Conservation (phyloP, 306 rosid species). For the Gleditsia sinensis region DNA sequence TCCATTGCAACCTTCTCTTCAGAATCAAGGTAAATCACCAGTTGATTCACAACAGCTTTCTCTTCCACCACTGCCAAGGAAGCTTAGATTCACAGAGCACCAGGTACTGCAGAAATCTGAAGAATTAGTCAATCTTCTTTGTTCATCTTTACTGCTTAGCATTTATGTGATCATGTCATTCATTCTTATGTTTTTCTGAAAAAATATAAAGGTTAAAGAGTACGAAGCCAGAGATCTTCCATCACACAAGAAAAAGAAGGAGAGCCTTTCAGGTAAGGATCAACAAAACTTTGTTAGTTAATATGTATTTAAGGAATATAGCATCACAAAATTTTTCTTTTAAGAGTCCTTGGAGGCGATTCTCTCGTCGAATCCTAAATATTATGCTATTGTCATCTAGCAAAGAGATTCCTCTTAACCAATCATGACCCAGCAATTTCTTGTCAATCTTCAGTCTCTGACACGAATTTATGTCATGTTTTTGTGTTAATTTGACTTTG, state of each 20-base stretch:
- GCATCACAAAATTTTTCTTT: too few species aligned
- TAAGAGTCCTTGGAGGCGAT: too few species aligned
- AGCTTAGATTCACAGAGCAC: slow-evolving; percentile 48
- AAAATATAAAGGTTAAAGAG: slow-evolving; percentile 40
- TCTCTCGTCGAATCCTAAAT: too few species aligned
- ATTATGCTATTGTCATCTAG: too few species aligned
- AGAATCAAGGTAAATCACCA: slow-evolving; percentile 46
- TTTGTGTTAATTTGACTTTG: too few species aligned
- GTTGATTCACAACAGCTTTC: slow-evolving; percentile 32
- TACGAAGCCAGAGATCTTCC: slow-evolving; percentile 30
- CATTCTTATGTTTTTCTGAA: not conserved
- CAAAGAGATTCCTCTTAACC: too few species aligned
- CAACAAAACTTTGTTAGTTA: not conserved
- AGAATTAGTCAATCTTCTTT: not conserved
- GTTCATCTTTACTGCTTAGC: not conserved
- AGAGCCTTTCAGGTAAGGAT: slow-evolving; percentile 40
- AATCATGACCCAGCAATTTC: too few species aligned
- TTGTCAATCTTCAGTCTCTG: too few species aligned
- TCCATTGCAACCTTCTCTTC: slow-evolving; percentile 36
- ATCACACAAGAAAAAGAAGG: slow-evolving; percentile 30
- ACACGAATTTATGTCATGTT: too few species aligned
- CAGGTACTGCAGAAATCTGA: slow-evolving; percentile 36
- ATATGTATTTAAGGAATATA: too few species aligned
- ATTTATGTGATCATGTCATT: not conserved
- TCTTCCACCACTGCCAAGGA: slow-evolving; percentile 57